Conservation (phyloP, 148 eudicot genomes). For the Mesembryanthemum crystallinum region DNA sequence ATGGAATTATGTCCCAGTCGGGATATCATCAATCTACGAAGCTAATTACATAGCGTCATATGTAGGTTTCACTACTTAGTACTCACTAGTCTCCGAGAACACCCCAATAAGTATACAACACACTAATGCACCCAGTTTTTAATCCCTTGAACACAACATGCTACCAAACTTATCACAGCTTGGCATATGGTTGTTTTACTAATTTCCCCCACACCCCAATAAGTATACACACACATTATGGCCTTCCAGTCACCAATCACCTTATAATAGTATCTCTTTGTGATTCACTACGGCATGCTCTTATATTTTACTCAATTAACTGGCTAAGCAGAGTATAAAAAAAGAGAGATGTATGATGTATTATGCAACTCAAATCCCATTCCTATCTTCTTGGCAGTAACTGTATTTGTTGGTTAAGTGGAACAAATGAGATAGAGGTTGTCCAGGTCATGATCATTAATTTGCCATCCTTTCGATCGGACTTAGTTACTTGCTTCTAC, state of each 20-base stretch:
- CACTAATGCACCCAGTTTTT: too few species aligned
- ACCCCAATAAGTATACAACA: too few species aligned
- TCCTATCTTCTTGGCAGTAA: neutral
- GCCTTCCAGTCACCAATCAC: neutral
- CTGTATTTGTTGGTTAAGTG: neutral
- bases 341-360: neutral
- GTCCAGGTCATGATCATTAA: neutral
- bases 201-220: neutral
- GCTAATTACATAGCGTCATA: neutral
- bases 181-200: neutral
- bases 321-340: neutral
- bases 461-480: neutral
- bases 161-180: neutral
- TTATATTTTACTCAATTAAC: neutral
- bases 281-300: neutral
- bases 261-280: neutral
- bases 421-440: neutral
- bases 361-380: neutral
- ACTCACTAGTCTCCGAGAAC: too few species aligned
- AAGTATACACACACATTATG: neutral
- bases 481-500: conserved; percentile 2
- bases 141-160: too few species aligned
- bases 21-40: neutral
- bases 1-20: neutral
- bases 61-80: neutral